phyloP scores from a whole-genome alignment of 2,329 filamentous ascomycete species.

The Neobulgaria alba region DNA sequence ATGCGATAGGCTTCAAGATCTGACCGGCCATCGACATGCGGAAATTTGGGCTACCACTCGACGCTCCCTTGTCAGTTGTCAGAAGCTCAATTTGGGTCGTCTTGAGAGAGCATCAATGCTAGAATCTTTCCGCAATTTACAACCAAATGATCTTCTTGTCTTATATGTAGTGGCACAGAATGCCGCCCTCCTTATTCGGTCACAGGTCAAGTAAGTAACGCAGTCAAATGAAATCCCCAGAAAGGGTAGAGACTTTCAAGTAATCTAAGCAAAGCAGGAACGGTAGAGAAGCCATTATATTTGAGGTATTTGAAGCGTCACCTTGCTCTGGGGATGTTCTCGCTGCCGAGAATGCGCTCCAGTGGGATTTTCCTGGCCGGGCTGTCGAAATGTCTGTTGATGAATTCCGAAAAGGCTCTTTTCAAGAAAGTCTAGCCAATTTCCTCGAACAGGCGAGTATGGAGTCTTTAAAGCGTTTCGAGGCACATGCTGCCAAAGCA shows the following conservation, averaged over 20 bases:
- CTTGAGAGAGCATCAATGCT: conserved; percentile 23
- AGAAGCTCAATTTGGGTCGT: conserved; percentile 13
- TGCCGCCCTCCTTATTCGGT: conserved; percentile 36
- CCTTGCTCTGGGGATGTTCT: conserved; percentile 43
- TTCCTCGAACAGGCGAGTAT: conserved; percentile 50
- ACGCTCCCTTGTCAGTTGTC: conserved; percentile 12
- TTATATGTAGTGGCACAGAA: conserved; percentile 40
- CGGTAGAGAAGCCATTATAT: conserved; percentile 30
- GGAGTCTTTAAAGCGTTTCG: conserved; percentile 44
- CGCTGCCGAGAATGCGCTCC: conserved; percentile 40
- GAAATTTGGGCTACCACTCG: conserved; percentile 14
- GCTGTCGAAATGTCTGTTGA: conserved; percentile 38
- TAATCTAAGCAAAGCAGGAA: conserved; percentile 16
- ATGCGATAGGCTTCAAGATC: conserved; percentile 13
- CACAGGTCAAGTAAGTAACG: conserved; percentile 26
- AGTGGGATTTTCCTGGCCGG: conserved; percentile 50
- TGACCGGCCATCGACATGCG: conserved; percentile 11
- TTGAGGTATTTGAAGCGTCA: conserved; percentile 55
- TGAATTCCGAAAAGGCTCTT: conserved; percentile 32
- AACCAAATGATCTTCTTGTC: conserved; percentile 29
- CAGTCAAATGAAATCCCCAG: conserved; percentile 6
- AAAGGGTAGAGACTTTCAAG: conserved; percentile 5
- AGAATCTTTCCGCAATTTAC: conserved; percentile 23
- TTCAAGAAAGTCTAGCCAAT: conserved; percentile 38
- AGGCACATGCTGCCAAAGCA: conserved; percentile 43